A percentile compares a stretch with the other conserved stretches of the same genome.
Conservation (phyloP, 2,329 filamentous ascomycete species). For the Triangularia verruculosa region DNA sequence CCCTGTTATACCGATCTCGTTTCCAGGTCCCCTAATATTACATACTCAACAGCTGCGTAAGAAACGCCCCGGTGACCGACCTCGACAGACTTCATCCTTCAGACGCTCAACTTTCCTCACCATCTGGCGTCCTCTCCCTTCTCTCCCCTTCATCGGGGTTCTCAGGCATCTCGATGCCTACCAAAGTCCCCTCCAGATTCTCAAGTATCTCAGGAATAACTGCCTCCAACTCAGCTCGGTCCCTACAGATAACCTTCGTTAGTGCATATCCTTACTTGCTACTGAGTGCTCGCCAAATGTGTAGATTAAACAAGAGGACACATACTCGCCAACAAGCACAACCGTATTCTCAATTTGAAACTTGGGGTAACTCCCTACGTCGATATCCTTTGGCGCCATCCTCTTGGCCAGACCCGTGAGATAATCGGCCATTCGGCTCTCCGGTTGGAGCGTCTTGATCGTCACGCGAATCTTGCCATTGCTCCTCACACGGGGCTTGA, state of each 20-base stretch:
- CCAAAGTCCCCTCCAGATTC: slow-evolving; percentile 69
- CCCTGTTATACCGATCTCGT: too few relatives aligned
- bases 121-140: background rate
- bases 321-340: slow-evolving; percentile 70
- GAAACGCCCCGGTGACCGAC: background rate
- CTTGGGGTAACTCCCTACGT: slow-evolving; percentile 91
- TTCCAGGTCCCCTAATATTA: too few relatives aligned
- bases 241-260: slow-evolving; percentile 45
- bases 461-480: slow-evolving; percentile 76
- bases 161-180: slow-evolving; percentile 35
- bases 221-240: slow-evolving; percentile 73
- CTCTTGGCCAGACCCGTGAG: slow-evolving; percentile 74
- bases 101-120: background rate
- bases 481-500: slow-evolving; percentile 65
- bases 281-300: too few relatives aligned
- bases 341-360: slow-evolving; percentile 91
- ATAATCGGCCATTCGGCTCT: slow-evolving; percentile 81
- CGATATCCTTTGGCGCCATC: slow-evolving; percentile 74
- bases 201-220: slow-evolving; percentile 74
- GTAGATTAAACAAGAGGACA: background rate
- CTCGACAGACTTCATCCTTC: background rate
- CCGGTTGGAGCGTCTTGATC: slow-evolving; percentile 82
- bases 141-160: background rate
- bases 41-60: too few relatives aligned
- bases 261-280: background rate